Evolutionary conservation across 176 grass and related monocot genomes (phyloP).

Genomic region (Alopecurus myosuroides): DNA sequence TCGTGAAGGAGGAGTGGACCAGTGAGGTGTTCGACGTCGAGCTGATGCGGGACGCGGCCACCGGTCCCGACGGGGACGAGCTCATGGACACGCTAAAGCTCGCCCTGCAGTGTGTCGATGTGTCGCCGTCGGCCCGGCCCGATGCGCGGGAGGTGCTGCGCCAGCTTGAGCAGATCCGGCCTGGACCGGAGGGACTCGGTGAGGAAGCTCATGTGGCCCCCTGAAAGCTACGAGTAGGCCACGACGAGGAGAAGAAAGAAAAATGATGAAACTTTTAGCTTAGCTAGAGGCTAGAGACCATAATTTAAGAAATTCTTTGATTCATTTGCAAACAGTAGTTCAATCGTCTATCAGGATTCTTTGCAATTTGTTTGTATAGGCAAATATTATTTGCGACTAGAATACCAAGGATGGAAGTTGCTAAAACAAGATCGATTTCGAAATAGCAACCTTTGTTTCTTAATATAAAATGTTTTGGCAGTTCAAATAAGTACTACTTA

Average conservation of each 20-base stretch:
- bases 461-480: too few species aligned
- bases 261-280: neutral
- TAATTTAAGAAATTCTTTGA: slow-evolving; percentile 17
- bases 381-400: neutral
- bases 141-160: slow-evolving; percentile 59
- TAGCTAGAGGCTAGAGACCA: slow-evolving; percentile 3
- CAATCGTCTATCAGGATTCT: neutral
- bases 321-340: neutral
- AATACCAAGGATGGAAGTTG: neutral
- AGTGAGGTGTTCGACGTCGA: slow-evolving; percentile 92
- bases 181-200: slow-evolving; percentile 34
- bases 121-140: slow-evolving; percentile 40
- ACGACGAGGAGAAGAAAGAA: neutral
- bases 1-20: slow-evolving; percentile 91
- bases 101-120: slow-evolving; percentile 79
- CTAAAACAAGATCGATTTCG: neutral
- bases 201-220: slow-evolving; percentile 29
- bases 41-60: slow-evolving; percentile 59
- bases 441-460: neutral
- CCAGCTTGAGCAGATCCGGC: slow-evolving; percentile 77
- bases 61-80: slow-evolving; percentile 41
- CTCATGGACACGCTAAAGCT: slow-evolving; percentile 82
- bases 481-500: too few species aligned
- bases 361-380: neutral
- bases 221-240: slow-evolving; percentile 35